Evolutionary conservation across 306 rosid species (phyloP), one percentile per base, ranked within the genome.

Genomic region (Inga leiocalycina): DNA sequence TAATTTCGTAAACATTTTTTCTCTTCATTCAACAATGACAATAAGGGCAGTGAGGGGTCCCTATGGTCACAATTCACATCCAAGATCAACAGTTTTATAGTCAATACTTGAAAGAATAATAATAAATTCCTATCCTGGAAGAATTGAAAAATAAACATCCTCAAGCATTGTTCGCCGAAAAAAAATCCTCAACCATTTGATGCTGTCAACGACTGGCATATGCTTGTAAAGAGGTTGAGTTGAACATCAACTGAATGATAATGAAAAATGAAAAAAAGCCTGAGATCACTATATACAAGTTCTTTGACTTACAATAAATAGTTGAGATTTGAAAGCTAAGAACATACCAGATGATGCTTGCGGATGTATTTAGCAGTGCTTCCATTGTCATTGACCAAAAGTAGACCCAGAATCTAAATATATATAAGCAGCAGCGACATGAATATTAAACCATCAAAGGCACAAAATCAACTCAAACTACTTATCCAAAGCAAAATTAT

Each of bases 381-480:
- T 86, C 99, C 99, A 85, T 91, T 92, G 95, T 97, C 98, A 89
- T 92, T 97, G 87, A 85, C 94, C 94, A 97, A 87, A 84, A 97
- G 98, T 82, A 94, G 98, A 86, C 89, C 91, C 79, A 94, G 97
- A 80, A 97, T 91, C 99, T 97, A 89, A 70, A 87, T 84, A 85
- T 77, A 78, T 66, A 81, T 82, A 61, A 74, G 80, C 76, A 84
- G 81, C 76, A 85, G 77, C 62, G 90, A 73, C 70, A 78, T 27
- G 67, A 87, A 69, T 65, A 83, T 46, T 82, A 72, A 82, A 78
- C 32, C 71, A 84, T 74, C 78, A 48, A 79, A 73, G 78, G 74
- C 80, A 68, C 20, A 77, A 76, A 77, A 79, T 62, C 80, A 37
- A 76, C 82, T 83, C 81, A 67, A 81, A 66, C 84, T 80, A 80